These are phyloP conservation scores for Termitomyces sp. DNA, from an alignment of 768 basidiomycete genomes.

Conservation along the genomic window DNA sequence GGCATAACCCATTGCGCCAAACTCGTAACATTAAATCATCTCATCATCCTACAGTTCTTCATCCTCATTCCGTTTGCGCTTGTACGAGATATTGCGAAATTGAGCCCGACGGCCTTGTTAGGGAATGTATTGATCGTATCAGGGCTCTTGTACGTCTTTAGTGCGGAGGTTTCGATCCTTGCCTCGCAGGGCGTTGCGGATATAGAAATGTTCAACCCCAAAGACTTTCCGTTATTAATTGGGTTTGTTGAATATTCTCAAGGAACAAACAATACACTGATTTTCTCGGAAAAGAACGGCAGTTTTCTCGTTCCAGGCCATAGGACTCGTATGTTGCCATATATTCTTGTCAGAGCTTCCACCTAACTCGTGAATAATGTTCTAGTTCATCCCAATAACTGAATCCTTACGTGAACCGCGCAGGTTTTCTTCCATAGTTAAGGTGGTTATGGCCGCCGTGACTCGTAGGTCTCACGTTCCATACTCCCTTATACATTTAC, in stretches of 20 bases:
- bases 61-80: slow-evolving; percentile 88
- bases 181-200: slow-evolving; percentile 66
- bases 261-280: neutral
- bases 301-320: slow-evolving; percentile 97
- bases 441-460: slow-evolving; percentile 84
- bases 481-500: neutral
- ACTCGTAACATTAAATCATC: slow-evolving; percentile 62
- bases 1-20: slow-evolving; percentile 73
- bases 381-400: slow-evolving; percentile 86
- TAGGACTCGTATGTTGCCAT: slow-evolving; percentile 66
- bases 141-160: slow-evolving; percentile 81
- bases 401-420: slow-evolving; percentile 94
- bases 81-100: slow-evolving; percentile 89
- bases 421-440: slow-evolving; percentile 84
- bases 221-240: slow-evolving; percentile 86
- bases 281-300: slow-evolving; percentile 58
- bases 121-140: slow-evolving; percentile 94
- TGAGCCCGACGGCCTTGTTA: slow-evolving; percentile 86
- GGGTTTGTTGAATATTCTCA: slow-evolving; percentile 43
- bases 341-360: neutral
- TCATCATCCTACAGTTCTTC: slow-evolving; percentile 78
- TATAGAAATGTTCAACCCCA: slow-evolving; percentile 81
- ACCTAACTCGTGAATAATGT: neutral
- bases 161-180: slow-evolving; percentile 73
- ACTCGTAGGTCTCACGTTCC: slow-evolving; percentile 38